Base-by-base conservation (phyloP, 2,329 filamentous ascomycete genomes). In the Aspergillus clavatus region DNA sequence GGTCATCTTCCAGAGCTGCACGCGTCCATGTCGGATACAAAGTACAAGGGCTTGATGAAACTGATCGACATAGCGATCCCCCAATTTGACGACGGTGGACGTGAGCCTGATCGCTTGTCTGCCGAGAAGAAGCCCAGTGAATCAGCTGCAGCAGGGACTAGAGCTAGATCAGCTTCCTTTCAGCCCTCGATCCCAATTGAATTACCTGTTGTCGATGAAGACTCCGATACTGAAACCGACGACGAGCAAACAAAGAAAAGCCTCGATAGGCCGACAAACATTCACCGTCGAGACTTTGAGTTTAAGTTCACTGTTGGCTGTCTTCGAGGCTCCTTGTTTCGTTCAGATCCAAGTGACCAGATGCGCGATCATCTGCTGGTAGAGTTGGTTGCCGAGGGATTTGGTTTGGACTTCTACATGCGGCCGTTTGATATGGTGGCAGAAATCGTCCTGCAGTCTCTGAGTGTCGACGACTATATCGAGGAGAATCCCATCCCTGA, bases 21-120 rank as follows among this genome's bases (percentile, higher is more conserved):
- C 65, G 93, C 87, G 8, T 87, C 87, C 0, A 84, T 94, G 28
- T 97, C 93, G 0, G 94, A 99, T 59, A 83, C 83, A 28, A 98
- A 98, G 65, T 98, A 98, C 74, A 98, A 97, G 72, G 90, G 82
- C 37, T 68, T 98, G 48, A 98, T 99, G 93, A 90, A 83, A 58
- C 77, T 98, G 35, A 91, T 98, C 50, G 91, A 98, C 48, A 89
- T 95, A 45, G 90, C 93, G 0, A 87, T 98, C 47, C 94, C 93
- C 1, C 90, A 86, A 50, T 84, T 97, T 46, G 79, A 81, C 21
- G 72, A 76, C 12, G 53, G 42, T 26, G 73, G 76, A 1, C 66
- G 72, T 7, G 60, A 70, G 18, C 46, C 56, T 12, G 60, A 67
- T 4, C 44, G 48, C 38, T 2, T 16, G 14, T 52, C 57, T 31